Evolutionary conservation across 306 rosid genomes (phyloP), one percentile per base, ranked within the genome.

Genomic region (Astragalus glycyphyllos): DNA sequence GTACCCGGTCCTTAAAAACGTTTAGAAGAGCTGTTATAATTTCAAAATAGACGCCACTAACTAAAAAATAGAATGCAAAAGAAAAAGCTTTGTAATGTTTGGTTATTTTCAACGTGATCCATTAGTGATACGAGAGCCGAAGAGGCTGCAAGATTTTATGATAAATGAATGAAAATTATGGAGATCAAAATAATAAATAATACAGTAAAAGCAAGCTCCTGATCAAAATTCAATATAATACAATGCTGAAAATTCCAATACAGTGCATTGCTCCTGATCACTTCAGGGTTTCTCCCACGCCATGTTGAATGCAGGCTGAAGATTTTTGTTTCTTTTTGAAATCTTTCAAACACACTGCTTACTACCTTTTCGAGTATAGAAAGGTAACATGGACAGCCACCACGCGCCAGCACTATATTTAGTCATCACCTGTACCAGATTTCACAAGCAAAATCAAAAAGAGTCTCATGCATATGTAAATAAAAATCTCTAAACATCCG

Each of bases 391-490:
- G 20, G 47, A 50, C 17, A 59, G 65, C 69, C 8, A 29, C 54
- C 69, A 54, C 12, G 64, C 12, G 64, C 63, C 61, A 58, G 41
- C 49, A 11, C 35, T 65, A 34, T 45, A 65, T 51, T 66, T 55
- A 82, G 81, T 54, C 60, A 75, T 66, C 79, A 75, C 44, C 86
- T 83, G 83, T n/a, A 77, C 46, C 85, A 77, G 12, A 68, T 72
- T 69, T 54, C 70, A 47, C 73, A 40, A 62, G 32, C 77, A 71
- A 35, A 46, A 58, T 69, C 72, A 59, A 32, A 51, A 20, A 6
- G 57, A 40, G 48, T 57, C 26, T 1, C 10, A 59, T 2, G n/a
- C 65, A 48, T 15, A 53, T 44, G 50, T 38, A 20, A 35, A 41
- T 44, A 20, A 45, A 58, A 65, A 58, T 58, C 17, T 26, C 15